Evolutionary conservation across 345 rosid genomes (phyloP).

Genomic region (Abelmoschus esculentus): DNA sequence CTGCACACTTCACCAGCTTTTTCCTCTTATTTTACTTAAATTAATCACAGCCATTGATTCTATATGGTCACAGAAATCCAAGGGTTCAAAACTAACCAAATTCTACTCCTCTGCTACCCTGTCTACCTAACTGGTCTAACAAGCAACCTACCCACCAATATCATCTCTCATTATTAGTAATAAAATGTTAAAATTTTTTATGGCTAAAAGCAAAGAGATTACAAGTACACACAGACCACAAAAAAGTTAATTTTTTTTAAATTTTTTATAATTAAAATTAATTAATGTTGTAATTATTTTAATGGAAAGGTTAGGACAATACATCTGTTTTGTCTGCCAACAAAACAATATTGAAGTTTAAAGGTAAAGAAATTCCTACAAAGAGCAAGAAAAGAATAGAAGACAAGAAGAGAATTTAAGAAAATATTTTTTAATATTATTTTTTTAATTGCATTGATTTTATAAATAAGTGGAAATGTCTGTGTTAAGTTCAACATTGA

Average conservation of each 20-base stretch:
- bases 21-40: background rate
- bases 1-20: constrained; percentile 8
- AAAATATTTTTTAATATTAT: background rate
- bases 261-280: background rate
- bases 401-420: constrained; percentile 10
- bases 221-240: constrained; percentile 8
- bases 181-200: background rate
- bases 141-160: background rate
- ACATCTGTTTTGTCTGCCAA: background rate
- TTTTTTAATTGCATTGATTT: constrained; percentile 4
- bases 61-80: background rate
- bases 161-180: background rate
- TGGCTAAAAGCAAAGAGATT: constrained; percentile 13
- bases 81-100: background rate
- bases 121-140: background rate
- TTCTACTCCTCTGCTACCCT: background rate
- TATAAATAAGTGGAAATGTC: background rate
- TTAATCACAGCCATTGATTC: constrained; percentile 13
- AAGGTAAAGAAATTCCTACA: no score
- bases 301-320: constrained; percentile 18
- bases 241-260: background rate
- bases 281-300: background rate
- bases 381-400: constrained; percentile 20
- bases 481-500: no score
- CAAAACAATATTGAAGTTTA: no score